A percentile compares a stretch with the other conserved stretches of the same genome.
Conservation (phyloP, 495 filamentous ascomycete species). For the Penicillium alfredii region DNA sequence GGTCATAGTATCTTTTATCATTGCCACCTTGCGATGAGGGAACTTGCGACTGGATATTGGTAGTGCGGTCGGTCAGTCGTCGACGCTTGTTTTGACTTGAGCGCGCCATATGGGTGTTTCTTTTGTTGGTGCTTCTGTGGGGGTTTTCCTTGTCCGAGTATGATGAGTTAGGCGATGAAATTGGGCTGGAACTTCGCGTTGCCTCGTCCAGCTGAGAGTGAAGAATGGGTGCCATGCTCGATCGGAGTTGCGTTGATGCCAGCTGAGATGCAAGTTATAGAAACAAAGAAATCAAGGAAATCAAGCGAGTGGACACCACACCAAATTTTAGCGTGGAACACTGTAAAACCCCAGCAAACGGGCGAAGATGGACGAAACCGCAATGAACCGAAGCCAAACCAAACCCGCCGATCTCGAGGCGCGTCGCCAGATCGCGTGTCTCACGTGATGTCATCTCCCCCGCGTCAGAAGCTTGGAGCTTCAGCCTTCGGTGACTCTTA, state of each 20-base stretch:
- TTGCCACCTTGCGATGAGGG: conserved; percentile 20
- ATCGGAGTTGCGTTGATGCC: conserved; percentile 5
- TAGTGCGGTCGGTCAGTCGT: conserved; percentile 33
- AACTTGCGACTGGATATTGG: conserved; percentile 27
- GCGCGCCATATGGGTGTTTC: conserved; percentile 26
- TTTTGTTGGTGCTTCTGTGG: conserved; percentile 20
- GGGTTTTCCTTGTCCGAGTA: conserved; percentile 59
- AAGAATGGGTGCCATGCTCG: conserved; percentile 29
- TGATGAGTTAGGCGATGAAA: conserved; percentile 34
- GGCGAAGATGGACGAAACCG: too few species aligned
- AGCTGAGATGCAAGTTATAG: neutral
- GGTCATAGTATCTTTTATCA: conserved; percentile 64
- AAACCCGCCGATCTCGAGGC: too few species aligned
- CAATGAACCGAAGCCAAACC: too few species aligned
- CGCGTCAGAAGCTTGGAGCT: conserved; percentile 2
- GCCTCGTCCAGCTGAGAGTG: conserved; percentile 19
- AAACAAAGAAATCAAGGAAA: neutral
- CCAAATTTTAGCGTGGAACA: too few species aligned
- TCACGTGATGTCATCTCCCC: too few species aligned
- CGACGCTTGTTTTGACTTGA: conserved; percentile 32
- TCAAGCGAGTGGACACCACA: neutral
- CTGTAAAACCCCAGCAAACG: too few species aligned
- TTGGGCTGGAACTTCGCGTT: conserved; percentile 22
- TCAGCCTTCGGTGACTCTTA: neutral
- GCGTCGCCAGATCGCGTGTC: too few species aligned